Base-by-base conservation (phyloP, 2,329 filamentous ascomycete species). In the Monosporascus sp. region DNA sequence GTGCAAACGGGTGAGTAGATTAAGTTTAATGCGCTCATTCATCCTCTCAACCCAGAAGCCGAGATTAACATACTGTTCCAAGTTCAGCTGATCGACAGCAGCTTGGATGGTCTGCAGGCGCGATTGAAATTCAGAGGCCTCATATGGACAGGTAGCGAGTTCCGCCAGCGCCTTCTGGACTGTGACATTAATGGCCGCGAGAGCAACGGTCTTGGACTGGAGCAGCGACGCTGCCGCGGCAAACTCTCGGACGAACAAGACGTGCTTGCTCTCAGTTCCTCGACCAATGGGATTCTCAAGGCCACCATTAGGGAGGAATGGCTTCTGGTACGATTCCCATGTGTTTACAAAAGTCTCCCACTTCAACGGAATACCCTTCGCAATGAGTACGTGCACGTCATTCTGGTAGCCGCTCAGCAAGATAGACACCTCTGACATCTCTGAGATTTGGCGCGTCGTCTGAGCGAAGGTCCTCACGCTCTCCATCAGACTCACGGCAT, bases 281-380 rank as follows among this genome's bases (percentile, higher is more conserved):
- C 63, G 60, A 41, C 62, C 65, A 62, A 82, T 73, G 56, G 81
- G 62, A 58, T 80, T 71, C 64, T 88, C 80, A 66, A 87, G 73
- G 65, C 77, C 71, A 52, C 80, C 81, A 61, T 83, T 84, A 20
- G 83, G 73, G 41, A 83, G 72, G 51, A 82, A 79, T 3, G 79
- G 58, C 70, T 76, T 88, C 58, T 92, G 84, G 61, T 92, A 92
- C 35, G 97, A 79, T 68, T 99, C 94, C 69, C 97, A 97, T 2
- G 91, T 92, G 69, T 97, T 93, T 51, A 99, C 90, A 63, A 99
- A 97, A 0, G 94, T 96, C 66, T 99, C 94, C 94, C 94, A 99
- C 64, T 91, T 86, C 27, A 99, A 74, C 1, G 91, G 91, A 31
- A 97, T 82, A 55, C 95, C 94, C 71, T 95, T 97, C 20, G 80